Evolutionary conservation across 208 protist genomes (phyloP), one percentile per base, ranked within the genome.

Genomic region (Angomonas ambiguus): DNA sequence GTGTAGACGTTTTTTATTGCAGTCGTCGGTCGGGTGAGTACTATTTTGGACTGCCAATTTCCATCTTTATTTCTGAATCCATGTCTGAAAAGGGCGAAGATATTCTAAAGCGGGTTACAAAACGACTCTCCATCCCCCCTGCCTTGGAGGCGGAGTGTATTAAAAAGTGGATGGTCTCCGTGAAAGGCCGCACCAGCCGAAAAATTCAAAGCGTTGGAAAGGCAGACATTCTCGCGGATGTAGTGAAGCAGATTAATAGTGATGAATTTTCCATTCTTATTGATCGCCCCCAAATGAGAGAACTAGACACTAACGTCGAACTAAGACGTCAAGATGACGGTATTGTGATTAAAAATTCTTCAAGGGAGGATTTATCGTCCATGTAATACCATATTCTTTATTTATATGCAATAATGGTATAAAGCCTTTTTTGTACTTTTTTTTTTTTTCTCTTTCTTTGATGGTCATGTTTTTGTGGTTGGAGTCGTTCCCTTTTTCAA

Each of bases 41-140:
- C 28, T 89, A 80, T 48, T 93, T 93, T 56, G 87, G 87, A 6
- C 62, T 83, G 22, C 87, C 84, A 2, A 93, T 80, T 1, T 87
- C 79, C 59, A 85, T 93, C 27, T 51, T 34, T 38, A 55, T 90
- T 20, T 62, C 75, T 0, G 33, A 57, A 4, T 45, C 53, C n/a
- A 62, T 83, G 61, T 59, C 62, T 20, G 88, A 91, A 64, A 80
- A 56, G 8, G 78, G 80, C 0, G 67, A 77, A 20, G 72, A 65
- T 13, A 51, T 91, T 27, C 60, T 87, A 6, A 56, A 66, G 4
- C 84, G 82, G 30, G 73, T 94, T 0, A 74, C 68, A 10, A 81
- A 86, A 48, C 84, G 83, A 58, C 65, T 94, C 18, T 16, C 32
- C 2, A 62, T 84, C 24, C 74, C 81, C 0, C 71, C 20, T 1